Evolutionary conservation across 1,139 yeast species (phyloP), one percentile per base, ranked within the genome.

Genomic region (Pichia sp.): DNA sequence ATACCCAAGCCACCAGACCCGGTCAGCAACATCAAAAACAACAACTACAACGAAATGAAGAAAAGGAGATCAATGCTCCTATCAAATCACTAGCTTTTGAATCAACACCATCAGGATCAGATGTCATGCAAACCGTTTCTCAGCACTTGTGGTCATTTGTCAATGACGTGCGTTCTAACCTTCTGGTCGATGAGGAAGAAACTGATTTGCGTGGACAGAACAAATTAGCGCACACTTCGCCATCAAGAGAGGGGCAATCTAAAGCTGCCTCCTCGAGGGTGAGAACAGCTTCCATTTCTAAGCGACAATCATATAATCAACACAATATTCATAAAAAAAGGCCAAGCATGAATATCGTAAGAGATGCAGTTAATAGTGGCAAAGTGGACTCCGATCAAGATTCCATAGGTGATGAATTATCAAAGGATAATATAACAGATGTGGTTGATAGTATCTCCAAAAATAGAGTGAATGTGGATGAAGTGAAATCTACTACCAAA

Each of bases 101-200:
- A 7, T 27, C 16, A 11, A 9, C 38, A 5, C 20, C n/a, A n/a
- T n/a, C n/a, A n/a, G n/a, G n/a, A n/a, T 21, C 23, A 16, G 60
- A 56, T 30, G 47, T 54, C 5, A 43, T 54, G 40, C 53, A 53
- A 24, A 48, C 59, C 4, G 56, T 56, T 6, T 51, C 59, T 1
- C 44, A 42, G 14, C 53, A 51, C 32, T 33, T 57, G 18, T 57
- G 61, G 61, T 50, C 58, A 3, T 56, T 57, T 40, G 56, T 57
- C 15, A 53, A 51, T 34, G 61, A 57, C 29, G 53, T 56, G 11
- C 55, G 55, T 38, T 39, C 49, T 5, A 53, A 53, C 36, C 35
- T 55, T 24, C 23, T 51, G 25, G 25, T 39, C 18, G 47, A 48
- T 16, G 45, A 40, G 17, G 34, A 33, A 11, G 33, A 29, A 21